Evolutionary conservation across 208 protist species (phyloP).

Genomic region (Acanthamoeba lenticulata): DNA sequence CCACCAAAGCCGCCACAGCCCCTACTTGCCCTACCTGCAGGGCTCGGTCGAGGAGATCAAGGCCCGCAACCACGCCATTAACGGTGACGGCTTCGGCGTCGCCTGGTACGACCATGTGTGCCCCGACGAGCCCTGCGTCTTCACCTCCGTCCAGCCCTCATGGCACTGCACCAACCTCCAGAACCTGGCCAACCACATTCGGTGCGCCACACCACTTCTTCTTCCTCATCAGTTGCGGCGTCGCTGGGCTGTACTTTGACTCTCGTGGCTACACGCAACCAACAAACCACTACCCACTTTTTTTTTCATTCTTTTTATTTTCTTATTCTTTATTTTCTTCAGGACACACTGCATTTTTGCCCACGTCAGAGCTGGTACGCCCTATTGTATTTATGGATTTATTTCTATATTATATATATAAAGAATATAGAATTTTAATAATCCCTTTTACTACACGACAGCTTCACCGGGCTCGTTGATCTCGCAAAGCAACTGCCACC

Average conservation of each 20-base stretch:
- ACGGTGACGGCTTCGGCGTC: conserved; percentile 48
- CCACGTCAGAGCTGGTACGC: conserved; percentile 21
- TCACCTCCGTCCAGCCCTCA: conserved; percentile 32
- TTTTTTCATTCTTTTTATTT: background rate
- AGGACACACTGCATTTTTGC: conserved; percentile 47
- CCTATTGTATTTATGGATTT: background rate
- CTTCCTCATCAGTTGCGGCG: background rate
- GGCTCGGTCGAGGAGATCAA: background rate
- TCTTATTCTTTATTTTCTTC: background rate
- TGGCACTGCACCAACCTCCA: conserved; percentile 57
- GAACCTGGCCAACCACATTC: background rate
- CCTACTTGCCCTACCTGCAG: conserved; percentile 26
- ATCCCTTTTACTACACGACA: background rate
- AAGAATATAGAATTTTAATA: background rate
- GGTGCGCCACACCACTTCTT: background rate
- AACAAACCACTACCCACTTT: background rate
- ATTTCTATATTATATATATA: background rate
- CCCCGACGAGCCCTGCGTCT: conserved; percentile 18
- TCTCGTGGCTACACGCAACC: background rate
- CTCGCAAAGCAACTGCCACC: background rate
- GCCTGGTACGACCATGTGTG: background rate
- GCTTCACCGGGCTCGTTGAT: conserved; percentile 15
- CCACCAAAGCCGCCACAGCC: conserved; percentile 28
- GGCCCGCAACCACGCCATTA: conserved; percentile 30
- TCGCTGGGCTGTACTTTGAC: background rate